Evolutionary conservation across 164 flowering plant species (phyloP).

Genomic region (Malania oleifera): DNA sequence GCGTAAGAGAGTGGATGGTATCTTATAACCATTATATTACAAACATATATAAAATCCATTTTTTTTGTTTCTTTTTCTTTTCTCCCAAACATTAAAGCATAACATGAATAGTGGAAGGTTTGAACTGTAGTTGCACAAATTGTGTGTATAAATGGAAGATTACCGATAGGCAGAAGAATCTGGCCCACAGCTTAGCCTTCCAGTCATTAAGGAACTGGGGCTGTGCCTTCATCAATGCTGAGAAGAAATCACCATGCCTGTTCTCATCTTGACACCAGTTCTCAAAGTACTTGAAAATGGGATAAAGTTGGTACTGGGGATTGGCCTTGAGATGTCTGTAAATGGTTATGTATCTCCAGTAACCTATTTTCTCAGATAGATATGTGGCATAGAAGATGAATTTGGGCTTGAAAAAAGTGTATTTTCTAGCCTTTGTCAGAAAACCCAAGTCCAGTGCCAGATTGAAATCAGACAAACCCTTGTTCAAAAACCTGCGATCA

Average conservation of each 20-base stretch:
- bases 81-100: no score
- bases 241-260: constrained; percentile 98
- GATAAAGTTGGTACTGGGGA: constrained; percentile 87
- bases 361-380: constrained; percentile 94
- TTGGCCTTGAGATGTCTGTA: constrained; percentile 89
- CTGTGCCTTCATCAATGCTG: constrained; percentile 95
- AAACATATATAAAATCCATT: no score
- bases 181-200: constrained; percentile 94
- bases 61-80: no score
- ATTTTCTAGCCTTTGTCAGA: constrained; percentile 95
- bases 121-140: no score
- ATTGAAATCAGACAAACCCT: constrained; percentile 96
- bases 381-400: constrained; percentile 98
- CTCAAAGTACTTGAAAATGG: constrained; percentile 98
- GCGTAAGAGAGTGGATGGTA: no score
- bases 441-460: constrained; percentile 95
- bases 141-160: neutral
- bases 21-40: no score
- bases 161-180: constrained; percentile 98
- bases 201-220: constrained; percentile 98
- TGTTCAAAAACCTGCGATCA: constrained; percentile 83
- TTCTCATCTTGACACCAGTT: constrained; percentile 99
- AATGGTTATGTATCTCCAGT: constrained; percentile 97
- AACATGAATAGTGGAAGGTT: no score
- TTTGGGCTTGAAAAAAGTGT: constrained; percentile 98